Conservation (phyloP, 2,329 filamentous ascomycete species). For the Trichoderma semiorbis region DNA sequence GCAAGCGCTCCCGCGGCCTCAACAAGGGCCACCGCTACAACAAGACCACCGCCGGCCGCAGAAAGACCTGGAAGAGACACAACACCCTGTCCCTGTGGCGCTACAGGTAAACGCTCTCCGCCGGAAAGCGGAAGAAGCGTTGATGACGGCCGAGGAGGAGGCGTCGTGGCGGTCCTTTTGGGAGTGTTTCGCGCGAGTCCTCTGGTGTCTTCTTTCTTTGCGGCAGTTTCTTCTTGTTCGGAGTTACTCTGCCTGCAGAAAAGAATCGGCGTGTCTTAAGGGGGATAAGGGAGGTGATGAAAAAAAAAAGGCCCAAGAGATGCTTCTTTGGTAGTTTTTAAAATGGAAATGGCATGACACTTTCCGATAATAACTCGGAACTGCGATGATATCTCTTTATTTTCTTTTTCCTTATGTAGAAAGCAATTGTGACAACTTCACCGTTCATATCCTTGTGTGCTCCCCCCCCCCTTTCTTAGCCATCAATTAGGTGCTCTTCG, state of each 20-base stretch:
- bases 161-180: background rate
- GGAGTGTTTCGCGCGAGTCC: slow-evolving; percentile 6
- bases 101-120: slow-evolving; percentile 68
- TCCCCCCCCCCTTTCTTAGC: too few species aligned
- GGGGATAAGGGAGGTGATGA: background rate
- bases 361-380: slow-evolving; percentile 12
- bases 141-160: background rate
- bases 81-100: slow-evolving; percentile 99
- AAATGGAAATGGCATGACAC: slow-evolving; percentile 29
- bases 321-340: slow-evolving; percentile 20
- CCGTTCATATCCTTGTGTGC: background rate
- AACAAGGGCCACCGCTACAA: slow-evolving; percentile 99
- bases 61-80: slow-evolving; percentile 99
- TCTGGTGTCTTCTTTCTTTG: slow-evolving; percentile 18
- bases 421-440: slow-evolving; percentile 10
- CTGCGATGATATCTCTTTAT: slow-evolving; percentile 6
- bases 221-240: slow-evolving; percentile 11
- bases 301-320: slow-evolving; percentile 5
- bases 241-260: background rate
- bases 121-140: slow-evolving; percentile 6
- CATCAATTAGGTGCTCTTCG: background rate
- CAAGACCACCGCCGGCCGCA: slow-evolving; percentile 94
- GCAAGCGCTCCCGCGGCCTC: slow-evolving; percentile 99
- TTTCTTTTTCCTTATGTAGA: slow-evolving; percentile 14
- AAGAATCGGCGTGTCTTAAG: background rate